Conservation (phyloP, 805 yeast species). For the Candida cerambycidarum region DNA sequence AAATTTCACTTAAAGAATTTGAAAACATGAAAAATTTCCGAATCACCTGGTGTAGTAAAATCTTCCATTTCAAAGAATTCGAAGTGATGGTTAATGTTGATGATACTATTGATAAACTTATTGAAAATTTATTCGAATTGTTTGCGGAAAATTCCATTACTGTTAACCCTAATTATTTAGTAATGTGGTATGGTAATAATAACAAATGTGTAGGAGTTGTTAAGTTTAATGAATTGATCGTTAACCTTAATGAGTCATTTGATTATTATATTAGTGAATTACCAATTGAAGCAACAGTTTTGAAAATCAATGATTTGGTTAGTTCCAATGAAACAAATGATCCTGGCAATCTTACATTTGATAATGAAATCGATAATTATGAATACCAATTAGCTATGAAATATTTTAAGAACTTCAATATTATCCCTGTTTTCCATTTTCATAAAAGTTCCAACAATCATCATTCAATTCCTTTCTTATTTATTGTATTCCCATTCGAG, state of each 20-base stretch:
- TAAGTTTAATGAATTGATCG: conserved; percentile 36
- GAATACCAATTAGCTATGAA: conserved; percentile 25
- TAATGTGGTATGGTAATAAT: conserved; percentile 58
- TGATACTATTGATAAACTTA: conserved; percentile 51
- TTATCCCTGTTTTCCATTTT: conserved; percentile 74
- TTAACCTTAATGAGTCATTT: conserved; percentile 30
- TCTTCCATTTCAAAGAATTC: conserved; percentile 64
- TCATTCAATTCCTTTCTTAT: conserved; percentile 87
- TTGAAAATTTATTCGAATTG: conserved; percentile 56
- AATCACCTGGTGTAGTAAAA: conserved; percentile 69
- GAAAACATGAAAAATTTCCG: conserved; percentile 71
- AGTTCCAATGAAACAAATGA: conserved; percentile 17
- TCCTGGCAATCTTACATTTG: conserved; percentile 17
- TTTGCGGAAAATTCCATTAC: conserved; percentile 40
- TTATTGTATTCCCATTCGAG: conserved; percentile 71
- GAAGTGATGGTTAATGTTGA: conserved; percentile 70
- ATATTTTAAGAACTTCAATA: conserved; percentile 30
- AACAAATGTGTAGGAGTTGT: conserved; percentile 39
- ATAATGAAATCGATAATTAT: conserved; percentile 23
- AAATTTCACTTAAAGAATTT: conserved; percentile 69
- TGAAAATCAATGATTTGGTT: conserved; percentile 36
- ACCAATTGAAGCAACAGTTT: conserved; percentile 43
- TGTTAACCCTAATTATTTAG: conserved; percentile 44
- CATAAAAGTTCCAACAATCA: conserved; percentile 61
- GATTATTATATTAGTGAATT: conserved; percentile 43